phyloP scores from a whole-genome alignment of 768 basidiomycete species.

The Suillus hirtellus region DNA sequence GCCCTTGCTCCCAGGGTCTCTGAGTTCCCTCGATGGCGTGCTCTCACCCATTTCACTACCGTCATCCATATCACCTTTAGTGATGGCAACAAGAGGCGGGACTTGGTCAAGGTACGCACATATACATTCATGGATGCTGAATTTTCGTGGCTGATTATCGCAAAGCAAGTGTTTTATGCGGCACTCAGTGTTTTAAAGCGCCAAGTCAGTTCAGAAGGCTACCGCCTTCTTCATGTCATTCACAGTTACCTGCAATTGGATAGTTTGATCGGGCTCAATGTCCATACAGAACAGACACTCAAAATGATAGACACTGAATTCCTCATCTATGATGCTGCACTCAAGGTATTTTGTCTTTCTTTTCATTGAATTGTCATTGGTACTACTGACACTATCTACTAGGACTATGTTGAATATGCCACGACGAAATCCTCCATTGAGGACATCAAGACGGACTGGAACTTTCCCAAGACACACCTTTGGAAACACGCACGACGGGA shows the following conservation, averaged over 20 bases:
- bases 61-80: constrained; percentile 30
- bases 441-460: constrained; percentile 30
- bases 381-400: neutral
- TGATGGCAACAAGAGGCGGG: constrained; percentile 38
- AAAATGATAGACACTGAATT: constrained; percentile 19
- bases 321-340: constrained; percentile 15
- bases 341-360: constrained; percentile 23
- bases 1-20: constrained; percentile 23
- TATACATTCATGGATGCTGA: too few species aligned
- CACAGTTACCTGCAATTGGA: constrained; percentile 33
- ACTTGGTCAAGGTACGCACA: constrained; percentile 34
- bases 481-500: constrained; percentile 33
- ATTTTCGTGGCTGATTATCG: neutral
- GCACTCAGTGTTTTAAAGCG: neutral
- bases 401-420: constrained; percentile 1
- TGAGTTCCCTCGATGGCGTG: constrained; percentile 35
- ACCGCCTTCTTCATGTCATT: constrained; percentile 29
- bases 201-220: constrained; percentile 17
- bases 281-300: constrained; percentile 34
- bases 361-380: neutral
- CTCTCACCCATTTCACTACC: constrained; percentile 32
- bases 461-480: constrained; percentile 36
- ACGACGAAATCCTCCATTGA: neutral
- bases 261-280: constrained; percentile 29
- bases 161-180: neutral